phyloP scores from a whole-genome alignment of 306 rosid genomes.

The Hylodesmum podocarpum region DNA sequence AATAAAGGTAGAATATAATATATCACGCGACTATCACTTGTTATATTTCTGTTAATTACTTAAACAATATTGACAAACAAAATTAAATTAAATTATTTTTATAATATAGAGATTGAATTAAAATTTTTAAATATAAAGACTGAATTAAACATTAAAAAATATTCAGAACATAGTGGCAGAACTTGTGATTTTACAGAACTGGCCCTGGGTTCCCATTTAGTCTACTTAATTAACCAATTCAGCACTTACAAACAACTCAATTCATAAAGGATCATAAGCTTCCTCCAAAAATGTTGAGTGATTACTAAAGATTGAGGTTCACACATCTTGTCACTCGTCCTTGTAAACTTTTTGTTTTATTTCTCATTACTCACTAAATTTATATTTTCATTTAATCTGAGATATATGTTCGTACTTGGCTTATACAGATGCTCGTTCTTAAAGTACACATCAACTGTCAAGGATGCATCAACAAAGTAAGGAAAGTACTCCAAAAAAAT shows the following conservation, averaged over 20 bases:
- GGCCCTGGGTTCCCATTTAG: background rate
- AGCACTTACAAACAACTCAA: background rate
- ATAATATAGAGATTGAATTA: too few relatives aligned
- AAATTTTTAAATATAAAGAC: too few relatives aligned
- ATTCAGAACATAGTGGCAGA: too few relatives aligned
- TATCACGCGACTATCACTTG: too few relatives aligned
- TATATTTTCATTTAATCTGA: background rate
- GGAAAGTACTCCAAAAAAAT: constrained; percentile 49
- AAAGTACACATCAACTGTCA: constrained; percentile 59
- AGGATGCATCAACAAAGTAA: constrained; percentile 56
- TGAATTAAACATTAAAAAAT: too few relatives aligned
- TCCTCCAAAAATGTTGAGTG: constrained; percentile 35
- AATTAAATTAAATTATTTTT: too few relatives aligned
- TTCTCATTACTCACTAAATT: background rate
- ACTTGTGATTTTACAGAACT: background rate
- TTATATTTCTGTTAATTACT: too few relatives aligned
- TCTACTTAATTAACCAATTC: background rate
- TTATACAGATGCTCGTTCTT: constrained; percentile 44
- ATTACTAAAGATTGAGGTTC: constrained; percentile 43
- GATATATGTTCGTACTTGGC: background rate
- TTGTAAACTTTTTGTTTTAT: background rate
- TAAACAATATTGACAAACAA: too few relatives aligned
- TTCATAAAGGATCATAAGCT: background rate
- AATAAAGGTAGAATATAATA: too few relatives aligned
- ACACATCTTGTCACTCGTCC: background rate